These are phyloP conservation scores for Aspergillus sp. DNA, from an alignment of 2,329 filamentous ascomycete genomes.

Conservation along the genomic window DNA sequence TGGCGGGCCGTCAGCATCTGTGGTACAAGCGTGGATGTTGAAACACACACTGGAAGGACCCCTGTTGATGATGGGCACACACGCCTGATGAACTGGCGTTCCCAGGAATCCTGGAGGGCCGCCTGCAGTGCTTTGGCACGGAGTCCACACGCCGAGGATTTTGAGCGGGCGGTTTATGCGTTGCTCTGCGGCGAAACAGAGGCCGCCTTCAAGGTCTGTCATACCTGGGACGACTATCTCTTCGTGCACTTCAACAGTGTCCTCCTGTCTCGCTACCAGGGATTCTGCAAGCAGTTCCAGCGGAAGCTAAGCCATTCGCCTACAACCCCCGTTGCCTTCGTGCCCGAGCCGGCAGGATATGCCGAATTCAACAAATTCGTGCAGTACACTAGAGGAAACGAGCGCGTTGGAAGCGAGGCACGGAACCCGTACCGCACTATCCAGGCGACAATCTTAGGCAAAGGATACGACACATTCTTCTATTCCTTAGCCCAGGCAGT, in stretches of 20 bases:
- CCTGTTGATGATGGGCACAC: constrained; percentile 40
- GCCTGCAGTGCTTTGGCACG: constrained; percentile 51
- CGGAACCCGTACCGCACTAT: constrained; percentile 49
- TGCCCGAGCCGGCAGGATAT: constrained; percentile 56
- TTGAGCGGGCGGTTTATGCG: constrained; percentile 88
- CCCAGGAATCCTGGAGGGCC: constrained; percentile 41
- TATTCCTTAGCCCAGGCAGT: constrained; percentile 43
- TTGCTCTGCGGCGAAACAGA: constrained; percentile 81
- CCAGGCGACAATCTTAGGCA: constrained; percentile 46
- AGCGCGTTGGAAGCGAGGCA: constrained; percentile 40
- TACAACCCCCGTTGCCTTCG: constrained; percentile 55
- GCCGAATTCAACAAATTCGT: constrained; percentile 42
- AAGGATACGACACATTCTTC: constrained; percentile 46
- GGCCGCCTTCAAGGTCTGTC: constrained; percentile 74
- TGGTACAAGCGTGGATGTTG: constrained; percentile 49
- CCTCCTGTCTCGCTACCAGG: constrained; percentile 75
- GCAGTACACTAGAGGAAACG: constrained; percentile 37
- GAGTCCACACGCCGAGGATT: constrained; percentile 69
- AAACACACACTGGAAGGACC: constrained; percentile 29
- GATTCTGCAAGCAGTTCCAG: constrained; percentile 55
- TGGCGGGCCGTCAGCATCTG: constrained; percentile 87
- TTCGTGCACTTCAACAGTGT: constrained; percentile 88
- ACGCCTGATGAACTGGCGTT: constrained; percentile 45
- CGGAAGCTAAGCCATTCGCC: constrained; percentile 55
- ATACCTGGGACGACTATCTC: constrained; percentile 81